These are phyloP conservation scores for Rhododendron mucronatum DNA, from an alignment of 148 eudicot species.

Conservation along the genomic window DNA sequence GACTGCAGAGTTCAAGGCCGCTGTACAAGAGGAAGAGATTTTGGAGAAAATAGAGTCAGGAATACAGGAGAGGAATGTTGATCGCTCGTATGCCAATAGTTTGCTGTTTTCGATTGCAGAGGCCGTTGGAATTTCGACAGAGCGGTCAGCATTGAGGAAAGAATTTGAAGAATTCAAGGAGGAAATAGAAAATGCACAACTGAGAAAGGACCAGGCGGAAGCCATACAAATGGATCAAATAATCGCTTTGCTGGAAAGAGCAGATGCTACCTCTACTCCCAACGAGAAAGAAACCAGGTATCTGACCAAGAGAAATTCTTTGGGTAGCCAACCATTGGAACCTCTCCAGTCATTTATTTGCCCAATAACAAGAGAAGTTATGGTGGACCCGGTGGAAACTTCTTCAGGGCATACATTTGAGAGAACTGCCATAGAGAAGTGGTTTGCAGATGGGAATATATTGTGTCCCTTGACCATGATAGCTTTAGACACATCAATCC, in stretches of 20 bases:
- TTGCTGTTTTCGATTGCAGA: conserved; percentile 33
- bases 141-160: conserved; percentile 24
- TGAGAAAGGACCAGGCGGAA: conserved; percentile 41
- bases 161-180: conserved; percentile 39
- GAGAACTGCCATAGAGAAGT: conserved; percentile 34
- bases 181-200: conserved; percentile 30
- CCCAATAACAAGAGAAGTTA: conserved; percentile 44
- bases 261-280: conserved; percentile 33
- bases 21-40: conserved; percentile 34
- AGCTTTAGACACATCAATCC: conserved; percentile 18
- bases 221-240: conserved; percentile 48
- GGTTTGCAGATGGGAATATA: conserved; percentile 30
- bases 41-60: conserved; percentile 38
- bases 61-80: conserved; percentile 37
- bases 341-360: conserved; percentile 41
- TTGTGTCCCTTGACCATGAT: conserved; percentile 31
- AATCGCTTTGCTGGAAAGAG: conserved; percentile 34
- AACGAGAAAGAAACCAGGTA: conserved; percentile 33
- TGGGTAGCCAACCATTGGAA: conserved; percentile 35
- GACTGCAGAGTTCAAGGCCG: conserved; percentile 33
- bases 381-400: conserved; percentile 42
- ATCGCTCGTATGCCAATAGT: conserved; percentile 34
- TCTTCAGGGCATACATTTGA: conserved; percentile 43
- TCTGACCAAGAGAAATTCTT: conserved; percentile 28
- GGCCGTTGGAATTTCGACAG: conserved; percentile 38